phyloP scores from a whole-genome alignment of 805 yeast genomes.

The Saccharomycopsis malanga region DNA sequence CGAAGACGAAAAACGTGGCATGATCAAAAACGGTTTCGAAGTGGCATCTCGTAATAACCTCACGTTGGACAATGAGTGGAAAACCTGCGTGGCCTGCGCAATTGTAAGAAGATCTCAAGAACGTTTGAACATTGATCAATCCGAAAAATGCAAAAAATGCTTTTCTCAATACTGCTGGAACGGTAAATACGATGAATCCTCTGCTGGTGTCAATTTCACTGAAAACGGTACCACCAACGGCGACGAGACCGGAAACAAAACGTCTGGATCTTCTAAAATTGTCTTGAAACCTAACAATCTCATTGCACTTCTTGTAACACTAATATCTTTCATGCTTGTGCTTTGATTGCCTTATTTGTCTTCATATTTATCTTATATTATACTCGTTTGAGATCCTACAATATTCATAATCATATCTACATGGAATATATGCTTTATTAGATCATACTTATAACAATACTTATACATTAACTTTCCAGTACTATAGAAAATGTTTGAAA shows the following conservation, averaged over 20 bases:
- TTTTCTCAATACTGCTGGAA: constrained; percentile 74
- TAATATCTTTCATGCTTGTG: too few relatives aligned
- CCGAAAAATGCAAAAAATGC: constrained; percentile 64
- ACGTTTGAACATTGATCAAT: constrained; percentile 49
- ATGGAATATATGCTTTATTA: too few relatives aligned
- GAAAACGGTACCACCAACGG: constrained; percentile 16
- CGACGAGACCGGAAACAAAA: constrained; percentile 2
- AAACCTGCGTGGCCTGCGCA: constrained; percentile 77
- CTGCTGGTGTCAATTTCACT: constrained; percentile 13
- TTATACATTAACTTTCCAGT: too few relatives aligned
- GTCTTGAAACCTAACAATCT: too few relatives aligned
- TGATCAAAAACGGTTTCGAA: constrained; percentile 72
- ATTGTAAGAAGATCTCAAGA: constrained; percentile 73
- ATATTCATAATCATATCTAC: too few relatives aligned
- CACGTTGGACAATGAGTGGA: constrained; percentile 61
- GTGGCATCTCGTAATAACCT: constrained; percentile 57
- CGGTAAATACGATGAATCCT: constrained; percentile 31
- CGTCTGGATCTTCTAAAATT: background rate
- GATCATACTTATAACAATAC: too few relatives aligned
- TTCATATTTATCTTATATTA: too few relatives aligned
- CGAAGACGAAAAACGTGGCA: constrained; percentile 46
- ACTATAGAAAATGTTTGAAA: too few relatives aligned
- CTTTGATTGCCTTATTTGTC: too few relatives aligned
- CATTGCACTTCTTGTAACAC: too few relatives aligned
- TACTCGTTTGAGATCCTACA: too few relatives aligned